phyloP scores from a whole-genome alignment of 768 basidiomycete genomes.

The Coprinellus micaceus region DNA sequence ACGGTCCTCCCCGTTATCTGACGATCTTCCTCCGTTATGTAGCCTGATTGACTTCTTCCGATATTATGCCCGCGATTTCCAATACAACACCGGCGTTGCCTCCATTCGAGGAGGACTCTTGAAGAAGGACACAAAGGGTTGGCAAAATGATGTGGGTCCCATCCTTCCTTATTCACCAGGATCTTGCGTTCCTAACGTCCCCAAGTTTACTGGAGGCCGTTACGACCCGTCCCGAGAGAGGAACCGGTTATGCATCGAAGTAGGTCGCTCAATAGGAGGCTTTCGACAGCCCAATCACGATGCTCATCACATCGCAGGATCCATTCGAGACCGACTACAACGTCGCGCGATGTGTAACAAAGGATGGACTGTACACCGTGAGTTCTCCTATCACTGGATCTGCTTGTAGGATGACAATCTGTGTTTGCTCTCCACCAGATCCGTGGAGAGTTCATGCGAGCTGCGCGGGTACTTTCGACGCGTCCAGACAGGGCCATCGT shows the following conservation, averaged over 20 bases:
- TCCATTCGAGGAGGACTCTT: constrained; percentile 87
- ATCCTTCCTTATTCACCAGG: not conserved
- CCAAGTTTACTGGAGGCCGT: constrained; percentile 47
- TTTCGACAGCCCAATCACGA: not conserved
- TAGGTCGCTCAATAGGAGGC: constrained; percentile 30
- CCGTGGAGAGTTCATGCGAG: constrained; percentile 98
- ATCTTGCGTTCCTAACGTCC: constrained; percentile 1
- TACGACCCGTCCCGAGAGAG: constrained; percentile 77
- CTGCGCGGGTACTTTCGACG: constrained; percentile 75
- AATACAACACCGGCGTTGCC: constrained; percentile 86
- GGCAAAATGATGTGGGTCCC: constrained; percentile 81
- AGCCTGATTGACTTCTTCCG: constrained; percentile 98
- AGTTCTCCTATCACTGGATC: constrained; percentile 19
- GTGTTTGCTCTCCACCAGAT: constrained; percentile 54
- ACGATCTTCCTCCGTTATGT: constrained; percentile 7
- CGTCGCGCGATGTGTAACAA: constrained; percentile 93
- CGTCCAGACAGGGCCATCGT: constrained; percentile 79
- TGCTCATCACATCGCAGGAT: constrained; percentile 52
- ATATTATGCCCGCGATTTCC: constrained; percentile 91
- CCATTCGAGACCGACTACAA: constrained; percentile 97
- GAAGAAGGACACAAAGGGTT: constrained; percentile 90
- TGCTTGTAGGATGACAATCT: constrained; percentile 7
- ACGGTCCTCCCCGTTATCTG: constrained; percentile 10
- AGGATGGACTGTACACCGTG: constrained; percentile 93
- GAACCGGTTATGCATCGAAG: constrained; percentile 95